Evolutionary conservation across 1,139 yeast species (phyloP), one percentile per base, ranked within the genome.

Genomic region (Yarrowia galli): DNA sequence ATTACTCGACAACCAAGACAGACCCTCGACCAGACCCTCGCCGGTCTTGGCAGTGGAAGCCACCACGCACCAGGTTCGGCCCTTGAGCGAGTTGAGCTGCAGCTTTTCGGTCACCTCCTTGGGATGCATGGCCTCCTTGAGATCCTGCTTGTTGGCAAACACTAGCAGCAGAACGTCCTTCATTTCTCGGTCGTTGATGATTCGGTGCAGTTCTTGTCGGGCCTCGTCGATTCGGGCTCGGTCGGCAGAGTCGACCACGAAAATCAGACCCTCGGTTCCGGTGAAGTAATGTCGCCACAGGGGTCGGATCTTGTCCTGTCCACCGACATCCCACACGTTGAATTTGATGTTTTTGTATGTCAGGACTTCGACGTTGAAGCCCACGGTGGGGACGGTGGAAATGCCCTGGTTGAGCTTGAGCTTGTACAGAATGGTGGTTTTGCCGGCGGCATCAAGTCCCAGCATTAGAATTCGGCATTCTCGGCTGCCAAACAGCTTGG

Each of bases 301-400:
- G 0, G 97, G 97, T 75, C 97, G 84, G 72, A 91, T 86, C 77
- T 96, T 83, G 74, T 91, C 96, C 80, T 92, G 97, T 77, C 97
- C 98, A 80, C 97, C 98, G 69, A 96, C 96, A 78, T 92, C 98
- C 98, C 98, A 93, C 73, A 95, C 96, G 71, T 95, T 95, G 82
- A 92, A 92, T 70, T 91, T 87, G 70, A 92, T 88, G 77, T 91
- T 91, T 78, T 89, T 91, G 78, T 89, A 93, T 70, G 90, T 88
- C 73, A 93, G 92, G 10, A 97, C 91, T 79, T 93, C 98, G 69
- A 92, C 97, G 78, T 92, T 92, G 80, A 91, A 93, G 1, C 97
- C 98, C 35, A 92, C 97, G 0, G 97, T 93, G 32, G 97, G 98
- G 8, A 91, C 96, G 0, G 97, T 91, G 65, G 90, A 87, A 71